phyloP scores from a whole-genome alignment of 1,284 basidiomycete species.

The Ustilago trichophora region DNA sequence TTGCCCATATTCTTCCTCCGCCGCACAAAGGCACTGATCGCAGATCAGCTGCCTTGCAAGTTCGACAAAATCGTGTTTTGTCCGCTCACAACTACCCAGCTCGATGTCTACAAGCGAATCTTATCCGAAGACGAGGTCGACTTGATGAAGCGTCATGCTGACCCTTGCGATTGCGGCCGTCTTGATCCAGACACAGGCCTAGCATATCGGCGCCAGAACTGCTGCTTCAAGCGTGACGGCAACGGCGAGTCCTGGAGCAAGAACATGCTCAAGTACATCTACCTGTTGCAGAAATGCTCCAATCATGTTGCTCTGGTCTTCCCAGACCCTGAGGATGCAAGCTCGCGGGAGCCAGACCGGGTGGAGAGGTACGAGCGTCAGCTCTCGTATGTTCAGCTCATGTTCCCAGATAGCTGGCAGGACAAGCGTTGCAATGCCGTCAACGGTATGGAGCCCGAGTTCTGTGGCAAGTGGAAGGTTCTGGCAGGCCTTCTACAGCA shows the following conservation, averaged over 20 bases:
- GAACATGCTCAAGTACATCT: slow-evolving; percentile 75
- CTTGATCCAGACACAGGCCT: slow-evolving; percentile 43
- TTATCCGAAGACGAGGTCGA: slow-evolving; percentile 74
- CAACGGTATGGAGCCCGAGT: slow-evolving; percentile 66
- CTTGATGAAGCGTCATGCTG: slow-evolving; percentile 75
- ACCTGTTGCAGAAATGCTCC: slow-evolving; percentile 80
- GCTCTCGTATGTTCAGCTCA: slow-evolving; percentile 51
- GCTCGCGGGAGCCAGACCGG: slow-evolving; percentile 23
- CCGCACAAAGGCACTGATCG: slow-evolving; percentile 82
- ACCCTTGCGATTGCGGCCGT: slow-evolving; percentile 77
- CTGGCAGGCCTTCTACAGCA: slow-evolving; percentile 73
- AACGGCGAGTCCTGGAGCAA: slow-evolving; percentile 70
- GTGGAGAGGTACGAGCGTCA: slow-evolving; percentile 57
- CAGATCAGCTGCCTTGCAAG: slow-evolving; percentile 81
- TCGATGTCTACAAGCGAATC: slow-evolving; percentile 76
- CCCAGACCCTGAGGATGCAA: slow-evolving; percentile 71
- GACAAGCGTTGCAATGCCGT: slow-evolving; percentile 37
- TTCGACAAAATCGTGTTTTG: slow-evolving; percentile 88
- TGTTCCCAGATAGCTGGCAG: slow-evolving; percentile 61
- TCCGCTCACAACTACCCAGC: slow-evolving; percentile 77
- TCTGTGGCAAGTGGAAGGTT: slow-evolving; percentile 88
- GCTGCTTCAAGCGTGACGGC: slow-evolving; percentile 71
- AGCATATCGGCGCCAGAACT: slow-evolving; percentile 54
- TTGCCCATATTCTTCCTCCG: slow-evolving; percentile 80
- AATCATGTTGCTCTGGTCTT: slow-evolving; percentile 84